These are phyloP conservation scores for Quercus mongolica DNA, from an alignment of 306 rosid genomes.

Conservation along the genomic window DNA sequence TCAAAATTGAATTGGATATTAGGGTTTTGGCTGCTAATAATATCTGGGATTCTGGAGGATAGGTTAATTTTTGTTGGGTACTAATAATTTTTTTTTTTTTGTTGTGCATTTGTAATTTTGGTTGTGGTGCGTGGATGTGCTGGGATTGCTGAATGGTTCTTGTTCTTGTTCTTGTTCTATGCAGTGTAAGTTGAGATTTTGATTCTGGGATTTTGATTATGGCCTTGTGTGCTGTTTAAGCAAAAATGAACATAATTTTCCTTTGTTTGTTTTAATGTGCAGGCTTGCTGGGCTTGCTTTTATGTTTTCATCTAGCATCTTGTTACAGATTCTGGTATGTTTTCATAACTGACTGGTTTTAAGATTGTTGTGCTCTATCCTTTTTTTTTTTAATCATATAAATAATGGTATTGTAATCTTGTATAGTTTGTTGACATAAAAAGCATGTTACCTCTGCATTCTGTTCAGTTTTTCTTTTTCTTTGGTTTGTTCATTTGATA, in stretches of 20 bases:
- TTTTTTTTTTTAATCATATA: neutral
- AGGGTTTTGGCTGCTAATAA: constrained; percentile 21
- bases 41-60: neutral
- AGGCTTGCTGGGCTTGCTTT: constrained; percentile 99
- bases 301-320: constrained; percentile 96
- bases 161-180: constrained; percentile 6
- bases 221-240: constrained; percentile 23
- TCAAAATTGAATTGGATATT: neutral
- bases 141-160: constrained; percentile 5
- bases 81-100: neutral
- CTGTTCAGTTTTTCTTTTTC: neutral
- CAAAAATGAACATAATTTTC: constrained; percentile 8
- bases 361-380: constrained; percentile 13
- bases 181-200: constrained; percentile 72
- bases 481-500: neutral
- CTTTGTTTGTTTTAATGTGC: constrained; percentile 24
- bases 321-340: constrained; percentile 93
- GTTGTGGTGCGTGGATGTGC: constrained; percentile 28
- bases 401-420: neutral
- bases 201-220: constrained; percentile 10
- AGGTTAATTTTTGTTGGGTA: neutral
- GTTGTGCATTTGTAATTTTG: neutral
- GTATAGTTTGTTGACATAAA: neutral
- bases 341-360: constrained; percentile 7
- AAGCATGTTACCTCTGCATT: neutral